phyloP scores from a whole-genome alignment of 768 basidiomycete species.

The Tulasnella sp. region DNA sequence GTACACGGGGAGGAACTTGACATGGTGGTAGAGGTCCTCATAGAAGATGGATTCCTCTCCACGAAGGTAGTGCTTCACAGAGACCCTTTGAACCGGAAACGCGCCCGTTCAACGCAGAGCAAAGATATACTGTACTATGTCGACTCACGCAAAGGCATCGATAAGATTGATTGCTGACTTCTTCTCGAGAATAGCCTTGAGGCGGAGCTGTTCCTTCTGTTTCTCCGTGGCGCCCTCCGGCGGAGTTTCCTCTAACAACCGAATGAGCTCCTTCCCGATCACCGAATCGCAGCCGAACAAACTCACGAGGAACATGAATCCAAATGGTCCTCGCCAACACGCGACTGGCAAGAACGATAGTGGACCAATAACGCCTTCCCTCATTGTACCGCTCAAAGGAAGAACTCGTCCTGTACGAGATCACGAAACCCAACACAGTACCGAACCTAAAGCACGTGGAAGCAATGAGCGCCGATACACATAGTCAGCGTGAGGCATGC shows the following conservation, averaged over 20 bases:
- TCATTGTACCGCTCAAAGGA: constrained; percentile 59
- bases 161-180: constrained; percentile 69
- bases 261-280: neutral
- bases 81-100: constrained; percentile 44
- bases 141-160: constrained; percentile 58
- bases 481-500: neutral
- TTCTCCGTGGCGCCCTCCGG: neutral
- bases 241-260: neutral
- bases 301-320: constrained; percentile 67
- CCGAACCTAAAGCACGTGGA: constrained; percentile 46
- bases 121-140: neutral
- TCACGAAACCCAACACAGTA: constrained; percentile 75
- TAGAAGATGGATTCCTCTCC: constrained; percentile 50
- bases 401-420: constrained; percentile 48
- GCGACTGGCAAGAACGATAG: constrained; percentile 51
- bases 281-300: neutral
- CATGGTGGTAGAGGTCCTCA: constrained; percentile 41
- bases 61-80: constrained; percentile 71
- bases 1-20: constrained; percentile 58
- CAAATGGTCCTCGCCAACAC: constrained; percentile 53
- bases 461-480: neutral
- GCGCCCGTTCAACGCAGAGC: neutral
- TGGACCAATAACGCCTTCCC: constrained; percentile 68
- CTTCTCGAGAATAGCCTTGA: constrained; percentile 60
- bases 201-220: constrained; percentile 30